Base-by-base conservation (phyloP, 192 early-diverging fungal genomes). In the Backusella liffmaniae region DNA sequence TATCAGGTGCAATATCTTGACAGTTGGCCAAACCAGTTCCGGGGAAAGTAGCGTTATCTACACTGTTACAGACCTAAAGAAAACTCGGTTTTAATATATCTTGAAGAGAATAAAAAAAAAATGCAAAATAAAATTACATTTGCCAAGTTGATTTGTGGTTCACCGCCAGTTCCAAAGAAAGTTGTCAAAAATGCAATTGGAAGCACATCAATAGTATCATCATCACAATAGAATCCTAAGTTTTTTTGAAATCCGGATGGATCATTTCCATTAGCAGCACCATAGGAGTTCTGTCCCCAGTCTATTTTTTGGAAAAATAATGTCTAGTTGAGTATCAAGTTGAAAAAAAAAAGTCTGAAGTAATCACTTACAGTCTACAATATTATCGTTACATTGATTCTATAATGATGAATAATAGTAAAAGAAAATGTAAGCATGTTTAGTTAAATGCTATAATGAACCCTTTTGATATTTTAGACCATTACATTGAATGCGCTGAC, bases 101-200 rank as follows among this genome's bases (percentile, higher is more conserved):
- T 9, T 9, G n/a, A 4, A 76, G 41, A 30, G n/a, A 53, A 3
- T 32, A 26, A 12, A 49, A 74, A 41, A 39, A 74, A 74, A 67
- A 73, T 26, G 3, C 23, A 30, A 3, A 12, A 59, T 6, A 29
- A 62, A 18, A 39, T 77, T 75, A 79, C 82, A 66, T 82, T 82
- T 37, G 91, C 86, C 41, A 92, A 77, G 72, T 92, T 89, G 13
- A 91, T 82, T 70, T 81, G 79, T 26, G 89, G 90, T 12, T 76
- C 56, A 0, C 86, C 84, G 18, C 82, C 82, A 30, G 41, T 70
- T n/a, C 80, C 77, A 16, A 76, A 74, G 82, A 90, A 90, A 37
- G 84, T 77, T 51, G 83, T 87, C 39, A 92, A 77, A 70, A 93
- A 93, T 8, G 88, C 80, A 32, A 92, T 67, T 7, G 85, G 86